Base-by-base conservation (phyloP, 1,284 basidiomycete species). In the Trichosporon coremiiforme region DNA sequence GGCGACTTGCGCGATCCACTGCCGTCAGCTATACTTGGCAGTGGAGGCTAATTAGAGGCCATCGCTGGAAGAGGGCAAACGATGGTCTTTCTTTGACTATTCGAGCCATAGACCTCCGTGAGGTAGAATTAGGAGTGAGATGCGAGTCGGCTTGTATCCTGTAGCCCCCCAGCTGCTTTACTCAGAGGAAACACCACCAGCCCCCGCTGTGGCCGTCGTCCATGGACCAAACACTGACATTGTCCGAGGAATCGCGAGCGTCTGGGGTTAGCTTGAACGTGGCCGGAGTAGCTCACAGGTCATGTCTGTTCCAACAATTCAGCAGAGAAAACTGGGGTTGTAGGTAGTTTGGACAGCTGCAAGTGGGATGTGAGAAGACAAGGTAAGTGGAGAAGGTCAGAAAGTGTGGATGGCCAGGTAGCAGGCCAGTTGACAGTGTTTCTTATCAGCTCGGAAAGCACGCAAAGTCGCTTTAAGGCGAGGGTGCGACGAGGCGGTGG, bases 151-250 rank as follows among this genome's bases (percentile, higher is more conserved):
- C 57, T 33, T 25, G 1, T 4, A 38, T 2, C 1, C 15, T 9
- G 2, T 12, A 38, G 2, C 36, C 10, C 5, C 8, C 1, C 29
- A n/a, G 17, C 2, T 17, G 3, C 1, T 4, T 7, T n/a, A 33
- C 57, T 60, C 29, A 60, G 31, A 9, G 57, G 29, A 60, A 33
- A 35, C 57, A 60, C 15, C 31, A n/a, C 57, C 57, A 60, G 15
- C 31, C 31, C 10, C 57, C 13, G 31, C 22, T 10, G 8, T 31
- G 15, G 12, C 35, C 57, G 31, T 60, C 57, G 13, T 60, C 57
- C 57, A 33, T n/a, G 17, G 57, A 60, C 57, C 57, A 60, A 15
- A 60, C 31, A 35, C 57, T 60, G 31, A 60, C 31, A 25, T 60
- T 35, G 29, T 60, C 57, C 4, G 29, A 15, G 5, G 57, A 60